Evolutionary conservation across 768 basidiomycete genomes (phyloP), one percentile per base, ranked within the genome.

Genomic region (Trametes sanguinea): DNA sequence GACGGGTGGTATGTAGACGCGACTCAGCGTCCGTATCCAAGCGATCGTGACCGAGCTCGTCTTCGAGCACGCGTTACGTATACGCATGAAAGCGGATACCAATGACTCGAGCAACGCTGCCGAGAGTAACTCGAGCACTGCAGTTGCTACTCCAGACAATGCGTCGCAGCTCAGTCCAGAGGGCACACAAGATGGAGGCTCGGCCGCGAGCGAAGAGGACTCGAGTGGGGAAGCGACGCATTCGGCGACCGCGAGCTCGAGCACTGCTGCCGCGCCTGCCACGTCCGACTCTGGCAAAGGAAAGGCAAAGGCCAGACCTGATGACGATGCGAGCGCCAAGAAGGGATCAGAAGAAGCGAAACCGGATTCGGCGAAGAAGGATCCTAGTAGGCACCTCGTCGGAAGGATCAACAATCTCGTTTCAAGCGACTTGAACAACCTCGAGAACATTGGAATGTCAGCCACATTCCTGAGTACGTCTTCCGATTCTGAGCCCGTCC

Each of bases 331-430:
- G 29, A 50, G 48, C 5, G 2, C 5, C 27, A 50, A 32, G 11
- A 22, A 22, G 22, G 22, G 22, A 22, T 29, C 13, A 50, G 30
- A 33, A 6, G 4, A 11, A 6, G 35, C 11, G 30, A 32, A 50
- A n/a, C 42, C 42, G 42, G 42, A 43, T 11, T 11, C 30, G 30
- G 27, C 13, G 33, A 55, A 56, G 32, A 32, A 16, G 6, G 46
- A 1, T 47, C 32, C 43, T 3, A 51, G 60, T 14, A 75, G 74
- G 13, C 86, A 89, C 69, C 74, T 91, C 27, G 82, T 86, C 47
- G 91, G 92, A 10, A 89, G 85, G 69, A 87, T 93, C 72, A 92
- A 88, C 70, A 92, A 90, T 57, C 74, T 92, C 10, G 83, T 90
- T 42, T 85, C 89, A 4, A 85, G 86, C 1, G 90, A 93, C 74